phyloP scores from a whole-genome alignment of 225 moss, liverwort and hornwort species.

The Pleurozium schreberi region DNA sequence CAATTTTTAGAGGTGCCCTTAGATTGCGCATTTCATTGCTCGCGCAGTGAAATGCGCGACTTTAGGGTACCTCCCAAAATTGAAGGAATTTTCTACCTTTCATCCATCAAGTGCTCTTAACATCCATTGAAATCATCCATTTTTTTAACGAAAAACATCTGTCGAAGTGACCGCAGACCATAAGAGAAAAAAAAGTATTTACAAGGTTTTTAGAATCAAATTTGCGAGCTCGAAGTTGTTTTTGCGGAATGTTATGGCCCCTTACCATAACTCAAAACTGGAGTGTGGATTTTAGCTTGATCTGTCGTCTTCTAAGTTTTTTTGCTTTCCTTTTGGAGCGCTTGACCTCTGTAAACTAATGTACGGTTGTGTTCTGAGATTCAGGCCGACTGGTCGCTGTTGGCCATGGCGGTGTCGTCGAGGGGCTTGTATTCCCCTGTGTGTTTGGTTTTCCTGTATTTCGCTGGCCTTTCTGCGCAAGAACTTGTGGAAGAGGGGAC shows the following conservation, averaged over 20 bases:
- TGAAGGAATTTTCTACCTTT: neutral
- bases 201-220: neutral
- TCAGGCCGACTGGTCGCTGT: neutral
- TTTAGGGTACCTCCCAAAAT: neutral
- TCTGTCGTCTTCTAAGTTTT: neutral
- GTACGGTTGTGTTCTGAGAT: neutral
- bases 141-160: neutral
- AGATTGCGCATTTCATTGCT: too few relatives aligned
- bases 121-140: neutral
- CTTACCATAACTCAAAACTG: neutral
- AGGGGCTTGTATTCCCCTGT: neutral
- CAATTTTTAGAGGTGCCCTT: neutral
- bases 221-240: neutral
- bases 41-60: neutral
- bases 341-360: neutral
- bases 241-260: neutral
- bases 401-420: constrained; percentile 11
- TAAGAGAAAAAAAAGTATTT: too few relatives aligned
- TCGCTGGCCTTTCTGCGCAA: neutral
- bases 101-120: neutral
- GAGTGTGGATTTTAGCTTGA: neutral
- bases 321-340: too few relatives aligned
- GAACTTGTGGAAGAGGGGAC: neutral
- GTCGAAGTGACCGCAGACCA: neutral
- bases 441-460: neutral